Conservation (phyloP, 2,329 filamentous ascomycete genomes). For the Diaporthe destruens region DNA sequence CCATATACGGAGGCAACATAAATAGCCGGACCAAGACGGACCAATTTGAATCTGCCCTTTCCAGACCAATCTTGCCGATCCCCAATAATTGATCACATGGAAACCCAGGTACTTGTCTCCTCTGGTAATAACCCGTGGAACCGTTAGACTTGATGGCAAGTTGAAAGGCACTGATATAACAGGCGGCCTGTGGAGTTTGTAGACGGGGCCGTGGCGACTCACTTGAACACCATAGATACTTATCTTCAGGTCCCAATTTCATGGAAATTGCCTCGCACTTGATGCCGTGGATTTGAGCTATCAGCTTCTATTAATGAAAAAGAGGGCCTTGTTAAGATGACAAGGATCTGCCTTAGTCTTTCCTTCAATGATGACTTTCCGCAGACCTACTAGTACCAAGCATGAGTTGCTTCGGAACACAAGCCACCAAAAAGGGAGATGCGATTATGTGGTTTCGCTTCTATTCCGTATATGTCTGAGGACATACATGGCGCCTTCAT, state of each 20-base stretch:
- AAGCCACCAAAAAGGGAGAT: background rate
- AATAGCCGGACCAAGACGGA: conserved; percentile 6
- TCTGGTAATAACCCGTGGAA: background rate
- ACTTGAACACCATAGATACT: background rate
- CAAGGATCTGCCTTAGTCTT: no score
- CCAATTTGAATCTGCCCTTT: background rate
- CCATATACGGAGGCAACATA: background rate
- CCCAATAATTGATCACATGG: background rate
- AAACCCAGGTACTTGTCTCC: no score
- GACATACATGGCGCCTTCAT: no score
- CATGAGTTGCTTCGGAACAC: background rate
- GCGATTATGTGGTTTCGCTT: no score
- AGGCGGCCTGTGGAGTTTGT: background rate
- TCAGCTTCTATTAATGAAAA: no score
- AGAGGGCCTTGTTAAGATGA: background rate
- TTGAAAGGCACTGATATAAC: background rate
- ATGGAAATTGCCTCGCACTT: no score
- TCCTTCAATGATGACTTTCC: background rate
- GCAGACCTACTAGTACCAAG: no score
- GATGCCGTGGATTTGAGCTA: background rate
- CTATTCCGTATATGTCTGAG: no score
- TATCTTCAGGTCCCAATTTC: background rate
- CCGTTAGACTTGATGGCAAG: background rate
- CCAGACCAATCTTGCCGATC: background rate
- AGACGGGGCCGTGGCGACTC: background rate